Percentiles rank a stretch among this genome's conserved stretches.
These are phyloP conservation scores for Colletotrichum siamense DNA, from an alignment of 2,329 filamentous ascomycete genomes.

Conservation along the genomic window DNA sequence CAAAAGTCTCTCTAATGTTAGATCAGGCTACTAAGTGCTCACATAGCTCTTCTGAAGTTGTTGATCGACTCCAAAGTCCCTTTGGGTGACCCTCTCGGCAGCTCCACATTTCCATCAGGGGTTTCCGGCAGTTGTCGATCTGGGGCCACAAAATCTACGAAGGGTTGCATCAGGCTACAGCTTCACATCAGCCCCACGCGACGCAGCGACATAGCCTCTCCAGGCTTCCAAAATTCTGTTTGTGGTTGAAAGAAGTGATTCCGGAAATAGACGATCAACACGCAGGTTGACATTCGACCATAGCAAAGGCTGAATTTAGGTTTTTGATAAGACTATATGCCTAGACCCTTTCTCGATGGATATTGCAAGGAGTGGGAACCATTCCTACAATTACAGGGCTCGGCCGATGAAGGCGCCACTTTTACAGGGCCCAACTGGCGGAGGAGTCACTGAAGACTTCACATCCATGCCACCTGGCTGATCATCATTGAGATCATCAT, in stretches of 20 bases:
- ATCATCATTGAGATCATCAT: background rate
- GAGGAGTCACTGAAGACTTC: background rate
- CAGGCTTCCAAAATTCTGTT: background rate
- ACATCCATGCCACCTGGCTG: background rate
- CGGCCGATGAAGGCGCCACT: background rate
- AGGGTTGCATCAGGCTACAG: background rate
- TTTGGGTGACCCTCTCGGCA: background rate
- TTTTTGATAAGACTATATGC: background rate
- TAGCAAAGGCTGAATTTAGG: background rate
- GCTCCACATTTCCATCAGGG: background rate
- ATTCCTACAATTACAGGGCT: background rate
- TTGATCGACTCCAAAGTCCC: background rate
- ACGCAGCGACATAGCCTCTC: background rate
- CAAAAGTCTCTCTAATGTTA: background rate
- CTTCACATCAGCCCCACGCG: background rate
- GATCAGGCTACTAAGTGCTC: background rate
- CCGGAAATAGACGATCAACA: background rate
- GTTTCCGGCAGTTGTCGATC: background rate
- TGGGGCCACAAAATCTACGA: background rate
- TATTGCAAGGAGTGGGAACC: background rate
- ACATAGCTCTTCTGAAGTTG: background rate
- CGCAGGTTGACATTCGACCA: background rate
- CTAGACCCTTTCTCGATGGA: background rate
- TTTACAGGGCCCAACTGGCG: background rate
- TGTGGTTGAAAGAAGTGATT: background rate